Conservation (phyloP, 2,329 filamentous ascomycete species). For the Colletotrichum tanaceti region DNA sequence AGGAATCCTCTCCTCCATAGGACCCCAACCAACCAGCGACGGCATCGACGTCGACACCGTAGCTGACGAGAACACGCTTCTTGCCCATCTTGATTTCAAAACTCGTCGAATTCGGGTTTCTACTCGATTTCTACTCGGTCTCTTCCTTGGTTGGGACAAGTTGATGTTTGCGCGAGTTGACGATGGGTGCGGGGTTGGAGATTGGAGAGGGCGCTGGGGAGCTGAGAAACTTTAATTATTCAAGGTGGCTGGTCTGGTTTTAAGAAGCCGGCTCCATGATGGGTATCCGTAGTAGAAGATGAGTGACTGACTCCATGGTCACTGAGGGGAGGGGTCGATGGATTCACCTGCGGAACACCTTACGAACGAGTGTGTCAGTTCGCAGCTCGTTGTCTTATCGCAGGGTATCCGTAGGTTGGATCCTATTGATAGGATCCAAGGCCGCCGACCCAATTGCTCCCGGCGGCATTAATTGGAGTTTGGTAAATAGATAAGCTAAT, state of each 20-base stretch:
- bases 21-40: conserved; percentile 81
- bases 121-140: background rate
- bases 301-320: no score
- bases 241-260: background rate
- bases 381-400: conserved; percentile 2
- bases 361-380: background rate
- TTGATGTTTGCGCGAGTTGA: background rate
- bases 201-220: no score
- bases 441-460: no score
- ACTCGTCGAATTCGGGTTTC: no score
- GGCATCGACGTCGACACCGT: conserved; percentile 81
- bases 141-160: background rate
- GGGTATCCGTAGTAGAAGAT: no score
- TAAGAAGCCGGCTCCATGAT: background rate
- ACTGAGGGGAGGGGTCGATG: conserved; percentile 31
- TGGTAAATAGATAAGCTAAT: background rate
- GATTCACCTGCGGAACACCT: conserved; percentile 1
- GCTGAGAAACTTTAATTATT: background rate
- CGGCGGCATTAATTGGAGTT: background rate
- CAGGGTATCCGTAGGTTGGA: conserved; percentile 9
- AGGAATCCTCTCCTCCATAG: conserved; percentile 79
- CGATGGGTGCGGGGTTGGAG: conserved; percentile 1
- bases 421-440: background rate
- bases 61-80: conserved; percentile 58
- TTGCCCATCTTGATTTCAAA: conserved; percentile 47